Evolutionary conservation across 495 filamentous ascomycete species (phyloP), one percentile per base, ranked within the genome.

Genomic region (Cairneyella variabilis): DNA sequence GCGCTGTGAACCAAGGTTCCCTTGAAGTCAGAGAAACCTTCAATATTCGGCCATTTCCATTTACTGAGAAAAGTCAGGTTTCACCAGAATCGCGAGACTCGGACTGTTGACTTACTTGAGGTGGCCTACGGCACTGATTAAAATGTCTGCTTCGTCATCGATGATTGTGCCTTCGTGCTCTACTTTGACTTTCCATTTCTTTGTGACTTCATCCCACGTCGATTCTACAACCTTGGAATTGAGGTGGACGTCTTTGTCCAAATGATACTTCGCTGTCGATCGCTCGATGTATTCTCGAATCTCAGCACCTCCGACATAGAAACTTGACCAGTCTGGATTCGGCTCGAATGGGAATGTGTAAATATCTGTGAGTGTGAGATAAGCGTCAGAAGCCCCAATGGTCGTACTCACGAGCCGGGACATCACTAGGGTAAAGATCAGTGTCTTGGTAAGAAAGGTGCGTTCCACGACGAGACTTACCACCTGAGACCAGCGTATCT

Each of bases 211-310:
- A 22, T 72, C 53, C 80, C 80, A 82, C 46, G 68, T 62, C 4
- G 73, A 72, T 27, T 64, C 66, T 39, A 72, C 61, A 17, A 82
- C 73, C 23, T 69, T 51, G 0, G 66, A 34, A 23, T 73, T 70
- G 11, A 79, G 41, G 45, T 74, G 74, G 16, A 71, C 60, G 46
- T 75, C 3, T 22, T 41, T 51, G 18, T 3, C 71, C 0, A 82
- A 69, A 49, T 76, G 67, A 56, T 80, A 70, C 48, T 80, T 79
- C n/a, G 62, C 53, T 0, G 74, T 75, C 10, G 78, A 48, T 0
- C 64, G 53, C 50, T 81, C 73, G 73, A 75, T 81, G 50, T 82
- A 83, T 1, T 75, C 66, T 34, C 69, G 66, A 26, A 83, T 83
- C 47, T 83, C 80, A 2, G 56, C 47, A 0, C 75, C 78, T 34